phyloP scores from a whole-genome alignment of 768 basidiomycete species.

The Agrocybe praecox region DNA sequence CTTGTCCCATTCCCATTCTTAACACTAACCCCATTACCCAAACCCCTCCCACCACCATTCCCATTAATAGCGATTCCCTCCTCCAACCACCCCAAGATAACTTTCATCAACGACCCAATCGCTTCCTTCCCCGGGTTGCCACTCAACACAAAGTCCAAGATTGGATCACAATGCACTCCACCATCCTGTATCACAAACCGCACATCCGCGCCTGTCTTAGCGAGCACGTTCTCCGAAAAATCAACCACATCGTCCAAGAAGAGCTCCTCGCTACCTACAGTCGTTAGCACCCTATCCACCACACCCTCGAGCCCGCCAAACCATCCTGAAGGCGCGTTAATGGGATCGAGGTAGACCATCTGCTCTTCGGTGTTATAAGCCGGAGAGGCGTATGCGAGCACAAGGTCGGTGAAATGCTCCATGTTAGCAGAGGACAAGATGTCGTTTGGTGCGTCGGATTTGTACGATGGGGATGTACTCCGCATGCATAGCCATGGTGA shows the following conservation, averaged over 20 bases:
- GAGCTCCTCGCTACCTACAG: constrained; percentile 23
- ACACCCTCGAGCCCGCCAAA: constrained; percentile 22
- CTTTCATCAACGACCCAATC: background rate
- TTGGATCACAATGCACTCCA: constrained; percentile 16
- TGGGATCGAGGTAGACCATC: constrained; percentile 15
- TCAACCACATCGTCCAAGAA: constrained; percentile 24
- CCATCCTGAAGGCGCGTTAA: constrained; percentile 25
- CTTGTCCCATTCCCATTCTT: too few relatives aligned
- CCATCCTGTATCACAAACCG: constrained; percentile 12
- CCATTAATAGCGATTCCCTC: too few relatives aligned
- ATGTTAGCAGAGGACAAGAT: background rate
- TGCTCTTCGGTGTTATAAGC: background rate
- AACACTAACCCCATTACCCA: too few relatives aligned
- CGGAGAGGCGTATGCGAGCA: background rate
- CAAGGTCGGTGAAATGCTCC: background rate
- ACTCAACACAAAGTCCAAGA: constrained; percentile 10
- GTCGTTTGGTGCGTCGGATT: constrained; percentile 3
- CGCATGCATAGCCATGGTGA: constrained; percentile 30
- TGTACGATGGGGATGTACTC: constrained; percentile 10
- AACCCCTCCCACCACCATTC: too few relatives aligned
- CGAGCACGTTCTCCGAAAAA: constrained; percentile 10
- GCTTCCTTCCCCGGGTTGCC: background rate
- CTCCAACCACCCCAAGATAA: background rate
- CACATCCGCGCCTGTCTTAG: constrained; percentile 5
- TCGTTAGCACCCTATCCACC: constrained; percentile 25